phyloP scores from a whole-genome alignment of 2,329 filamentous ascomycete species.

The Penicillium thymicola region DNA sequence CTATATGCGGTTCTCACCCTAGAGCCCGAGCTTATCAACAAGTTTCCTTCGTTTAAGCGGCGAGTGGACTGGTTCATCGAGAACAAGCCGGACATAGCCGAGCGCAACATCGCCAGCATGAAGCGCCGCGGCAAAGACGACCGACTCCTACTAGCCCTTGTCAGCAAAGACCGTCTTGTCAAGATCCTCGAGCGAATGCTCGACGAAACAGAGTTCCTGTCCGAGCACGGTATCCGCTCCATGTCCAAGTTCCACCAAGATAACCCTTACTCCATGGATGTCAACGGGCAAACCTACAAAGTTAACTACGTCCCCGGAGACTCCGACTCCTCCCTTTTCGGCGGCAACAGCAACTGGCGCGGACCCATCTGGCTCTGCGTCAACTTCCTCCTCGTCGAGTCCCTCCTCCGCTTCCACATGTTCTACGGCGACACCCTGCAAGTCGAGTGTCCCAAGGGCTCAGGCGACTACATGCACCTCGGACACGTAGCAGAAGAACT shows the following conservation, averaged over 20 bases:
- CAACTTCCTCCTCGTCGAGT: constrained; percentile 92
- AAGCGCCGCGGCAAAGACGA: constrained; percentile 85
- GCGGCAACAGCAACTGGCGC: constrained; percentile 97
- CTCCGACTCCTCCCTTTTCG: constrained; percentile 90
- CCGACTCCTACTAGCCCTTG: constrained; percentile 80
- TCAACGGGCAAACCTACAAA: constrained; percentile 84
- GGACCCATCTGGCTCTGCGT: constrained; percentile 94
- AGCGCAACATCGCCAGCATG: constrained; percentile 93
- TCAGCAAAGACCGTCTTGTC: constrained; percentile 87
- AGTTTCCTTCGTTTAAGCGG: constrained; percentile 88
- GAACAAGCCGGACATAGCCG: constrained; percentile 79
- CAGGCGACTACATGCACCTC: constrained; percentile 91
- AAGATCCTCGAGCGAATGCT: constrained; percentile 90
- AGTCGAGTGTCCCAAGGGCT: constrained; percentile 91
- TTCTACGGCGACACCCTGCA: constrained; percentile 88
- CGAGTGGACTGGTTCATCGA: constrained; percentile 91
- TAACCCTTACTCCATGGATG: constrained; percentile 89
- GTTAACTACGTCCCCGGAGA: constrained; percentile 93
- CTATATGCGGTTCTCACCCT: constrained; percentile 88
- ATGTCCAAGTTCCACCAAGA: constrained; percentile 89
- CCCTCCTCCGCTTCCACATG: constrained; percentile 90
- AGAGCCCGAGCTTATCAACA: constrained; percentile 89
- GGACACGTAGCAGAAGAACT: constrained; percentile 93
- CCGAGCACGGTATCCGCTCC: constrained; percentile 84
- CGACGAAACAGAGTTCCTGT: constrained; percentile 89